phyloP scores from a whole-genome alignment of 768 basidiomycete species.

The Mycena filopes region DNA sequence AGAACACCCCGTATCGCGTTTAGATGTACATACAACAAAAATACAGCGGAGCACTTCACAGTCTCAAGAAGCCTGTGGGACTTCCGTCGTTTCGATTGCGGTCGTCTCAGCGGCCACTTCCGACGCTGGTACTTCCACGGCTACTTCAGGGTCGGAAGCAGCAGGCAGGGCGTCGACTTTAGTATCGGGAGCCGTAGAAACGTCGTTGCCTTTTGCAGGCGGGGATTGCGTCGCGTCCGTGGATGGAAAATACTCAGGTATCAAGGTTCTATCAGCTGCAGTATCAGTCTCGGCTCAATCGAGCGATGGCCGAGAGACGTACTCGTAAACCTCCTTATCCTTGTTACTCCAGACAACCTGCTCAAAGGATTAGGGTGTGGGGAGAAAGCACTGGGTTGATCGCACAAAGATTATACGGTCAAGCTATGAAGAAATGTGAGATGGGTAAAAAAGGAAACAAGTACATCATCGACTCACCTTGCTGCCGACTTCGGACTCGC shows the following conservation, averaged over 20 bases:
- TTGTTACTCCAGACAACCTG: conserved; percentile 69
- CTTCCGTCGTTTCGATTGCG: too few relatives aligned
- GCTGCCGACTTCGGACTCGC: conserved; percentile 62
- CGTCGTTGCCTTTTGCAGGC: not conserved
- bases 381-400: not conserved
- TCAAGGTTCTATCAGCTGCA: conserved; percentile 48
- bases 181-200: conserved; percentile 5
- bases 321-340: conserved; percentile 77
- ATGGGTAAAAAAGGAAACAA: not conserved
- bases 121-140: too few relatives aligned
- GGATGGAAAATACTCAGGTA: conserved; percentile 74
- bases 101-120: too few relatives aligned
- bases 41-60: too few relatives aligned
- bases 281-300: conserved; percentile 15
- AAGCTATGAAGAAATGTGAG: conserved; percentile 51
- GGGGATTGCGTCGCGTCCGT: conserved; percentile 11
- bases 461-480: conserved; percentile 52
- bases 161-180: too few relatives aligned
- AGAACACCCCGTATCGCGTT: too few relatives aligned
- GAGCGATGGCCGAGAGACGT: conserved; percentile 39
- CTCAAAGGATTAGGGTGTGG: not conserved
- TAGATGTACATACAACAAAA: too few relatives aligned
- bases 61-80: too few relatives aligned
- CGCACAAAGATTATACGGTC: conserved; percentile 74
- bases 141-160: too few relatives aligned